Conservation (phyloP, 1,284 basidiomycete genomes). For the Pyrrhoderma lamaoense region DNA sequence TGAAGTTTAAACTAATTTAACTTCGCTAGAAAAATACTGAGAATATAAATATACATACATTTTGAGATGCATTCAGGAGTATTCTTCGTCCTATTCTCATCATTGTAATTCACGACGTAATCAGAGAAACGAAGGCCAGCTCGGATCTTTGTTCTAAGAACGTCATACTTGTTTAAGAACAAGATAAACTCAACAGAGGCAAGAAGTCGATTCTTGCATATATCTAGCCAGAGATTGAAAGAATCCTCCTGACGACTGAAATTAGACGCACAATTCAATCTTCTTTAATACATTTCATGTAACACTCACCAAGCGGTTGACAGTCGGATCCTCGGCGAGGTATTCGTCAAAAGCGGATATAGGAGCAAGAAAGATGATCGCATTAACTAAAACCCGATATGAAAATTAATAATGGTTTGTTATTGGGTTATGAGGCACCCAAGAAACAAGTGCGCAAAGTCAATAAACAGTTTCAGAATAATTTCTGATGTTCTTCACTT, state of each 20-base stretch:
- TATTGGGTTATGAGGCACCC: no score
- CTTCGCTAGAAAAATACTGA: not conserved
- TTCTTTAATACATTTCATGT: not conserved
- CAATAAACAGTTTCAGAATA: no score
- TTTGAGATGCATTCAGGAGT: conserved; percentile 21
- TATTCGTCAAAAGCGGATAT: conserved; percentile 59
- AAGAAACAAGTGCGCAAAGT: no score
- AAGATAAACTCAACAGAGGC: conserved; percentile 21
- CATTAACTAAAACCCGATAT: conserved; percentile 35
- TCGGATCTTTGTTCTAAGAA: conserved; percentile 19
- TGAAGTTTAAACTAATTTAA: not conserved
- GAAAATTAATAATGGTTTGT: not conserved
- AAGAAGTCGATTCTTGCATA: conserved; percentile 22
- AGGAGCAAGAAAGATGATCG: conserved; percentile 59
- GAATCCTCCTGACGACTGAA: conserved; percentile 20
- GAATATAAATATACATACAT: conserved; percentile 19
- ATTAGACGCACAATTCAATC: not conserved
- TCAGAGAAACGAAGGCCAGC: conserved; percentile 20
- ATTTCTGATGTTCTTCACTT: not conserved
- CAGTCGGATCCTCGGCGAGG: conserved; percentile 47
- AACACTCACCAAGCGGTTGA: conserved; percentile 49
- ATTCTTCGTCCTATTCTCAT: conserved; percentile 17
- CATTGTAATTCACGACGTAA: conserved; percentile 22
- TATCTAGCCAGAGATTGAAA: conserved; percentile 22
- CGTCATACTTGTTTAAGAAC: conserved; percentile 24